Evolutionary conservation across 495 filamentous ascomycete species (phyloP).

Genomic region (Apodospora peruviana): DNA sequence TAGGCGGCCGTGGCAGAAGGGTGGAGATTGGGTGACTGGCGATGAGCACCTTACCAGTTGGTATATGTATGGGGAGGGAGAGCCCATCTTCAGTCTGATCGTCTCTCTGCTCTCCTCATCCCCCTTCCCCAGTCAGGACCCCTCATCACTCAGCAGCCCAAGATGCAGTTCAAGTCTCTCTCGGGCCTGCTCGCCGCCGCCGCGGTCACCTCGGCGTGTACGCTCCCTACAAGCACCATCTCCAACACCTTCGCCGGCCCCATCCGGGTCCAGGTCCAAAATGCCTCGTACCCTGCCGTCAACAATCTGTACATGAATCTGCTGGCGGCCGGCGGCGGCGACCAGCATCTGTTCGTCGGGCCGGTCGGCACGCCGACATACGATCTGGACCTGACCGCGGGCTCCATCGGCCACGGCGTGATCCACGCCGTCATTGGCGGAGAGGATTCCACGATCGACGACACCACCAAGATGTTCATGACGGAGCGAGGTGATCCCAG

Average conservation of each 20-base stretch:
- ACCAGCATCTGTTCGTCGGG: slow-evolving; percentile 45
- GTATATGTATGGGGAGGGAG: too few relatives aligned
- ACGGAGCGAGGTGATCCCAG: slow-evolving; percentile 43
- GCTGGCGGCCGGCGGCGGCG: slow-evolving; percentile 41
- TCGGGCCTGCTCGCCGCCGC: slow-evolving; percentile 23
- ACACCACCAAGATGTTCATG: slow-evolving; percentile 54
- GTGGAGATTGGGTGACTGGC: too few relatives aligned
- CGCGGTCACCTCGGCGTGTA: slow-evolving; percentile 30
- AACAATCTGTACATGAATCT: slow-evolving; percentile 49
- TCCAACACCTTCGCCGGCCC: slow-evolving; percentile 34
- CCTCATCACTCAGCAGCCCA: neutral
- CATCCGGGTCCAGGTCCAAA: slow-evolving; percentile 46
- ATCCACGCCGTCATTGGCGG: slow-evolving; percentile 41
- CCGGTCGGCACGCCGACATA: slow-evolving; percentile 41
- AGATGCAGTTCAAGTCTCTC: slow-evolving; percentile 15
- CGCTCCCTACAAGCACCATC: slow-evolving; percentile 28
- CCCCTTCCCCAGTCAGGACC: neutral
- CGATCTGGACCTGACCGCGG: slow-evolving; percentile 41
- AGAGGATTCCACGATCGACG: slow-evolving; percentile 46
- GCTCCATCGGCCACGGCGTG: slow-evolving; percentile 31
- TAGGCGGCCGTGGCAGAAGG: too few relatives aligned
- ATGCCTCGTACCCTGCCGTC: slow-evolving; percentile 39
- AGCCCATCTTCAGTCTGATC: neutral
- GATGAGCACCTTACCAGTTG: too few relatives aligned
- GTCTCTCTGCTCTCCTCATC: neutral